Percentiles rank a stretch among this genome's conserved stretches.
These are phyloP conservation scores for Berkeleyomyces rouxiae DNA, from an alignment of 2,329 filamentous ascomycete genomes.

Conservation along the genomic window DNA sequence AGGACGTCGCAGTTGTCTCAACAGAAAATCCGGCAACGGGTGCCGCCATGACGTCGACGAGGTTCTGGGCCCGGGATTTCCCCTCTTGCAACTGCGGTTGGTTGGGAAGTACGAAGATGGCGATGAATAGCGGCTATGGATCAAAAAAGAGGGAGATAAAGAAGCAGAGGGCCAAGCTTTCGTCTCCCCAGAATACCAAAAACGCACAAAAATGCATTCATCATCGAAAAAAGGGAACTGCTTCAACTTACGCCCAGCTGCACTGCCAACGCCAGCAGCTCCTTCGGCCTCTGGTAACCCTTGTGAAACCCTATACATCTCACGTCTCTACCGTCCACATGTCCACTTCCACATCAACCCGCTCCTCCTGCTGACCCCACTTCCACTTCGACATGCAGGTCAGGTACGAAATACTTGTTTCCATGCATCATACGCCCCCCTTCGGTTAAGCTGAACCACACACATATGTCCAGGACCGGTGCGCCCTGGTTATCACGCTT, in stretches of 20 bases:
- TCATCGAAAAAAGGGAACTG: neutral
- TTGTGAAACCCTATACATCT: neutral
- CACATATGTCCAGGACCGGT: too few species aligned
- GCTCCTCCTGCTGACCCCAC: too few species aligned
- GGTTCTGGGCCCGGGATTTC: neutral
- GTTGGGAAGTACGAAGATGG: neutral
- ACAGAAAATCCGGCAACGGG: neutral
- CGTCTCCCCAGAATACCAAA: neutral
- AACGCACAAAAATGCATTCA: neutral
- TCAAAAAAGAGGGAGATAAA: neutral
- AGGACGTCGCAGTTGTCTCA: neutral
- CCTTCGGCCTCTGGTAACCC: neutral
- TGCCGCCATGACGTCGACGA: conserved; percentile 4
- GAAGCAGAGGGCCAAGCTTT: neutral
- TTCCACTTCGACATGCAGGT: too few species aligned
- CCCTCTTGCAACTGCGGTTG: neutral
- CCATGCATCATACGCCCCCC: too few species aligned
- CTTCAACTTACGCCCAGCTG: neutral
- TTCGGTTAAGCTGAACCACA: too few species aligned
- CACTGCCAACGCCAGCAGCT: neutral
- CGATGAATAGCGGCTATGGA: conserved; percentile 13
- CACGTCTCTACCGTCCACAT: too few species aligned
- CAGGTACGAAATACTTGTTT: too few species aligned
- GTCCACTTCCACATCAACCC: too few species aligned
- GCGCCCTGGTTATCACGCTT: too few species aligned